Evolutionary conservation across 176 grass and related monocot genomes (phyloP), one percentile per base, ranked within the genome.

Genomic region (Themeda triandra): DNA sequence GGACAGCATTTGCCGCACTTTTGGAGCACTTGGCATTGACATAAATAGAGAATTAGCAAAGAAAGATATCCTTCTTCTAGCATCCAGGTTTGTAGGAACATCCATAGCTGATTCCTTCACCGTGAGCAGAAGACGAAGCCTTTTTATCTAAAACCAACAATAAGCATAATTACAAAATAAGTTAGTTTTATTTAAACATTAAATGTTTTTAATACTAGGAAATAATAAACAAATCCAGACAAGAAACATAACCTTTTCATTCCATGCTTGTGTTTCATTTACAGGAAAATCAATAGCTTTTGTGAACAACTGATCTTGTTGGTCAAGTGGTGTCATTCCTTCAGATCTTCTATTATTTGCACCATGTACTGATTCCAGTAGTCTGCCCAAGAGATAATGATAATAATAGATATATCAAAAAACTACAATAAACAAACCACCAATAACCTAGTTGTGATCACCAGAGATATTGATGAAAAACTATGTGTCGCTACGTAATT

Each of bases 41-140:
- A 98, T 98, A 90, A 98, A 98, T 86, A 98, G 88, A 75, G 95
- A 98, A 80, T 98, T 98, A 67, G 90, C 88, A 83, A 98, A 98
- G 91, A 95, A 95, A 59, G 91, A 95, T 77, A 95, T 93, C 14
- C 95, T 67, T 69, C 95, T 98, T 89, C 92, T 98, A 70, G 95
- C 95, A 92, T 98, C 95, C 13, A 98, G 77, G 78, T 93, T 98
- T 48, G 88, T 89, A 46, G 95, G 95, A 28, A 98, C 95, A 93
- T 98, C 95, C 92, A 95, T 95, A 53, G 92, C 92, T 49, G 95
- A 98, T 82, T 98, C 95, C 86, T 90, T 95, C 62, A 95, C 92
- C 62, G 91, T 98, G 33, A 98, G 91, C 77, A 98, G 80, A 66
- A 98, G 87, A 74, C 87, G 85, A 69, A 98, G 85, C 73, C 95